A percentile compares a stretch with the other conserved stretches of the same genome.
These are phyloP conservation scores for Fusarium liriodendri DNA, from an alignment of 2,329 filamentous ascomycete species.

Conservation along the genomic window DNA sequence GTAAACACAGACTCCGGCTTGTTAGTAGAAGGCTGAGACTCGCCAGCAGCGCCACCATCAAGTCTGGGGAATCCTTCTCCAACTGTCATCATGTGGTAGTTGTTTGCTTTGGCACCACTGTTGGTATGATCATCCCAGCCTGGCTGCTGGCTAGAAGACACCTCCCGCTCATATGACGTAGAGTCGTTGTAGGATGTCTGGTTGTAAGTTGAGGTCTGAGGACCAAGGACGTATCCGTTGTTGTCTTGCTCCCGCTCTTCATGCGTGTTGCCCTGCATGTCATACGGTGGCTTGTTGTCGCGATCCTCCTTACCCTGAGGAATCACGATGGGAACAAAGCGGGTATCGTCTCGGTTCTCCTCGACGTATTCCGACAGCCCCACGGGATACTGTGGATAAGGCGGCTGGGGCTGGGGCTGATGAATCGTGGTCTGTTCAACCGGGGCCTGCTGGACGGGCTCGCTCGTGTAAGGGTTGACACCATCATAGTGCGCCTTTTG, in stretches of 20 bases:
- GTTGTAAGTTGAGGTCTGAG: slow-evolving; percentile 10
- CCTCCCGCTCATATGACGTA: slow-evolving; percentile 2
- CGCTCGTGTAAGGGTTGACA: slow-evolving; percentile 67
- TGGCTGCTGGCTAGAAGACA: slow-evolving; percentile 18
- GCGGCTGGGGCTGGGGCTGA: slow-evolving; percentile 15
- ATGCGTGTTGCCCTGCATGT: slow-evolving; percentile 16
- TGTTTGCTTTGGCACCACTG: slow-evolving; percentile 16
- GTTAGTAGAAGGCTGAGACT: slow-evolving; percentile 6
- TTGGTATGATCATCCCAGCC: slow-evolving; percentile 21
- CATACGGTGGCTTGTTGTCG: slow-evolving; percentile 7
- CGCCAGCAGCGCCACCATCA: slow-evolving; percentile 13
- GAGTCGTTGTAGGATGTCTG: slow-evolving; percentile 20
- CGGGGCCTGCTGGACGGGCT: slow-evolving; percentile 49
- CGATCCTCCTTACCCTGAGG: slow-evolving; percentile 29
- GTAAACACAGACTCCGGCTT: slow-evolving; percentile 32
- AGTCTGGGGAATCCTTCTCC: slow-evolving; percentile 42
- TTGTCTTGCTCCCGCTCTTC: slow-evolving; percentile 16
- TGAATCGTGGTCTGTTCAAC: slow-evolving; percentile 18
- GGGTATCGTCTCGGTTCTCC: slow-evolving; percentile 21
- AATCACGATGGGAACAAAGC: slow-evolving; percentile 37
- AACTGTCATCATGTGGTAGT: slow-evolving; percentile 32
- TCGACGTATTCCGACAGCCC: slow-evolving; percentile 29
- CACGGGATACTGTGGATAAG: slow-evolving; percentile 18
- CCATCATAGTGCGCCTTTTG: slow-evolving; percentile 65
- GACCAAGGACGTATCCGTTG: slow-evolving; percentile 3